Conservation (phyloP, 345 rosid genomes). For the Limnanthes douglasii region DNA sequence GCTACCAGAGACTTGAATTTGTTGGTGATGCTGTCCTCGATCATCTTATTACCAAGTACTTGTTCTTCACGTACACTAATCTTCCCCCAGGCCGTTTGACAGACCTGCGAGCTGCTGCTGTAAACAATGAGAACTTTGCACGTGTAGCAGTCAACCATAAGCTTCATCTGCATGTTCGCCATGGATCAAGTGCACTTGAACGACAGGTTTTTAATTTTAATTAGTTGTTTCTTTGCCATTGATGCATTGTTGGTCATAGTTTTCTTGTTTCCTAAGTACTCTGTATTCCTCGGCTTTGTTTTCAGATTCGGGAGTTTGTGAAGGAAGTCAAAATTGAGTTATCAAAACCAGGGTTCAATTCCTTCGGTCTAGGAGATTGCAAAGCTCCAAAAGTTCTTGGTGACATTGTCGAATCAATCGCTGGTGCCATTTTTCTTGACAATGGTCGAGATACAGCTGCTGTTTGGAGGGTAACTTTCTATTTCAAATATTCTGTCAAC, state of each 20-base stretch:
- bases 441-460: slow-evolving; percentile 53
- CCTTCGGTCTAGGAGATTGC: slow-evolving; percentile 97
- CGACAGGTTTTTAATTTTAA: slow-evolving; percentile 50
- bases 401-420: slow-evolving; percentile 89
- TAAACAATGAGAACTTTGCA: slow-evolving; percentile 94
- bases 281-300: slow-evolving; percentile 6
- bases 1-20: slow-evolving; percentile 92
- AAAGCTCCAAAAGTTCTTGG: slow-evolving; percentile 99
- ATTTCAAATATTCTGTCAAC: not conserved
- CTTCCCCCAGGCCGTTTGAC: slow-evolving; percentile 97
- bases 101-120: slow-evolving; percentile 98
- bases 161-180: slow-evolving; percentile 83
- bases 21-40: slow-evolving; percentile 98
- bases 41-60: slow-evolving; percentile 82
- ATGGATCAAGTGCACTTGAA: slow-evolving; percentile 96
- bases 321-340: slow-evolving; percentile 73
- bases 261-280: slow-evolving; percentile 8
- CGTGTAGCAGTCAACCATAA: slow-evolving; percentile 94
- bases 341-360: slow-evolving; percentile 79
- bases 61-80: slow-evolving; percentile 81
- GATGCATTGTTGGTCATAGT: not conserved
- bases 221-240: not conserved
- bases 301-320: slow-evolving; percentile 87
- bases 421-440: slow-evolving; percentile 96
- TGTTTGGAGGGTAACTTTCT: slow-evolving; percentile 80